phyloP scores from a whole-genome alignment of 2,329 filamentous ascomycete species.

The Penicillium sp. region DNA sequence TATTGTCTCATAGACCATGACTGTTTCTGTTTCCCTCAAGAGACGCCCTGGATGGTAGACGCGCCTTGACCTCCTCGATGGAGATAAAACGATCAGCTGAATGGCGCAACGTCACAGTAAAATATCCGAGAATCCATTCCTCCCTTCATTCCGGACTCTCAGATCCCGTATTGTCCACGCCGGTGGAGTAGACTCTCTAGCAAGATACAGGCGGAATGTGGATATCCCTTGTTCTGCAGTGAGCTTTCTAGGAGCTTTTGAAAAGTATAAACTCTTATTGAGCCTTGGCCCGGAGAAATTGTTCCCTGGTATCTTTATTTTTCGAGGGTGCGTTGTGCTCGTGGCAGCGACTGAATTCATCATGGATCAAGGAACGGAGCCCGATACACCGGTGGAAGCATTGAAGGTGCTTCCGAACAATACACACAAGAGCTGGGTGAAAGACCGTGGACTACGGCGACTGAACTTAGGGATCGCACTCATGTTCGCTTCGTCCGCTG shows the following conservation, averaged over 20 bases:
- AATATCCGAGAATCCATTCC: constrained; percentile 13
- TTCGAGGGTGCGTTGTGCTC: not conserved
- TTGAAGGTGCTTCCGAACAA: constrained; percentile 19
- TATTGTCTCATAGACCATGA: not conserved
- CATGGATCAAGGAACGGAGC: constrained; percentile 15
- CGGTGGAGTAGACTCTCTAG: constrained; percentile 1
- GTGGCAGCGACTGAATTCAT: constrained; percentile 1
- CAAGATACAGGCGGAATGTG: constrained; percentile 18
- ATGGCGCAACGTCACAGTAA: not conserved
- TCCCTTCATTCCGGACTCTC: constrained; percentile 23
- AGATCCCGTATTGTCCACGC: constrained; percentile 8
- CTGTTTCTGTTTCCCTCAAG: not conserved
- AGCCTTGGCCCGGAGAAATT: not conserved
- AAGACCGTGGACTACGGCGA: constrained; percentile 20
- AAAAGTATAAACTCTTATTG: constrained; percentile 10
- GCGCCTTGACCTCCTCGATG: not conserved
- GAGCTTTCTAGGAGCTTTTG: not conserved
- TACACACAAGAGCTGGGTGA: constrained; percentile 20
- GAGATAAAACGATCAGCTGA: not conserved
- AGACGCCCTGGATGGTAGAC: not conserved
- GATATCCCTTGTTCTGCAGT: constrained; percentile 21
- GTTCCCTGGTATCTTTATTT: not conserved
- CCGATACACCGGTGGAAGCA: constrained; percentile 10
- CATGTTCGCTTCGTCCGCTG: constrained; percentile 22
- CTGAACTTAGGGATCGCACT: constrained; percentile 21